These are phyloP conservation scores for Aspergillus haitiensis DNA, from an alignment of 495 filamentous ascomycete species.

Conservation along the genomic window DNA sequence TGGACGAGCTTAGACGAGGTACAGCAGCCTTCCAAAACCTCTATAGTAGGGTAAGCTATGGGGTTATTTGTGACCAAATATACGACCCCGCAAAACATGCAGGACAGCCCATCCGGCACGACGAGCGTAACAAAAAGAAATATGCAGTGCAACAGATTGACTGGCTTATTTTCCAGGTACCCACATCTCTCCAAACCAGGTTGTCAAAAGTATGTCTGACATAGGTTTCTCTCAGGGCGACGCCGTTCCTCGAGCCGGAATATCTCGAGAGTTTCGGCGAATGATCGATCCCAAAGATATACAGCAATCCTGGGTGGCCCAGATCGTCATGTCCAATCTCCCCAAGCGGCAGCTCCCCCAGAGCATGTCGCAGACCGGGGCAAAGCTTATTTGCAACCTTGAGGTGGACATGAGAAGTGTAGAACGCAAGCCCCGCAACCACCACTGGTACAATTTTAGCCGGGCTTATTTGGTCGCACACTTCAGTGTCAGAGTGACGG, in stretches of 20 bases:
- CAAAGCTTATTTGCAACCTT: slow-evolving; percentile 5
- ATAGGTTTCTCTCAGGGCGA: slow-evolving; percentile 4
- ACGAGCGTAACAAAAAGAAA: slow-evolving; percentile 6
- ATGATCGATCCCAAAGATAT: slow-evolving; percentile 13
- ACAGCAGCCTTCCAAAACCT: background rate
- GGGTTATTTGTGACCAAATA: slow-evolving; percentile 5
- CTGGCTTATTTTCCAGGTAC: slow-evolving; percentile 13
- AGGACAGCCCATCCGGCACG: background rate
- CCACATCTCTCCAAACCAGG: background rate
- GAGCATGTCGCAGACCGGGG: slow-evolving; percentile 7
- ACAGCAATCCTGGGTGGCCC: background rate
- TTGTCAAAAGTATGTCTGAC: background rate
- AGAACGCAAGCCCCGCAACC: slow-evolving; percentile 1
- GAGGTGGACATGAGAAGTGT: slow-evolving; percentile 5
- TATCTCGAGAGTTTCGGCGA: slow-evolving; percentile 1
- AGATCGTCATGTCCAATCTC: slow-evolving; percentile 14
- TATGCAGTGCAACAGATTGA: slow-evolving; percentile 8
- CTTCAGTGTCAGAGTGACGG: background rate
- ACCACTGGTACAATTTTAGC: slow-evolving; percentile 7
- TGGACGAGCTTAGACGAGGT: background rate
- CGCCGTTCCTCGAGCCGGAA: slow-evolving; percentile 6
- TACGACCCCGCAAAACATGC: slow-evolving; percentile 6
- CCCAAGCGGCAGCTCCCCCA: slow-evolving; percentile 4
- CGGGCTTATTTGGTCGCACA: slow-evolving; percentile 1
- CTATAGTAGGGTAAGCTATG: slow-evolving; percentile 1